phyloP scores from a whole-genome alignment of 805 yeast genomes.

The Wilhelminamyces savonicus region DNA sequence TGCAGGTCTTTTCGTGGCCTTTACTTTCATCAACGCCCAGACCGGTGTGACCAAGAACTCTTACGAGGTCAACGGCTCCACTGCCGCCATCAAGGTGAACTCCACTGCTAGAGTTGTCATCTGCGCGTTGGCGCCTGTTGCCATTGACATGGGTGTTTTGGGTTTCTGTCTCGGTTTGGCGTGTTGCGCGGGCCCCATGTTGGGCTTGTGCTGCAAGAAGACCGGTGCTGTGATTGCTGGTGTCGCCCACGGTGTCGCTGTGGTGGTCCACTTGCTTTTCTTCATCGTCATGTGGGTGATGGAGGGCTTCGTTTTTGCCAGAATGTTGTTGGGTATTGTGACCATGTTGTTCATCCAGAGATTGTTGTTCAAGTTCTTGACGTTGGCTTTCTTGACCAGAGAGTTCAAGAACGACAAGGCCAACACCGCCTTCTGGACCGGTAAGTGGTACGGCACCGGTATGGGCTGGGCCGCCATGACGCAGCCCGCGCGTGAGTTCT shows the following conservation, averaged over 20 bases:
- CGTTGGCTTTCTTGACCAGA: slow-evolving; percentile 75
- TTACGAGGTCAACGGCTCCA: slow-evolving; percentile 24
- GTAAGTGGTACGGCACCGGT: slow-evolving; percentile 96
- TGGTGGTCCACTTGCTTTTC: slow-evolving; percentile 76
- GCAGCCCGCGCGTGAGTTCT: slow-evolving; percentile 93
- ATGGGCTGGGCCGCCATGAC: slow-evolving; percentile 91
- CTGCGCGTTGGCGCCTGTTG: slow-evolving; percentile 89
- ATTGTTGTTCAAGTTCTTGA: slow-evolving; percentile 76
- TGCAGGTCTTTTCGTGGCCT: slow-evolving; percentile 67
- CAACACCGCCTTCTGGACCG: slow-evolving; percentile 99
- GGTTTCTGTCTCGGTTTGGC: slow-evolving; percentile 74
- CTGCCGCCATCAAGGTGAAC: slow-evolving; percentile 48
- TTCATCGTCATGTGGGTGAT: slow-evolving; percentile 96
- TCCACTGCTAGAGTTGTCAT: slow-evolving; percentile 66
- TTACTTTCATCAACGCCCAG: slow-evolving; percentile 78
- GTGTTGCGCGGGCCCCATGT: slow-evolving; percentile 96
- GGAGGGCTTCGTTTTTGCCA: slow-evolving; percentile 85
- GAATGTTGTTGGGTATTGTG: slow-evolving; percentile 80
- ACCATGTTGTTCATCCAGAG: slow-evolving; percentile 86
- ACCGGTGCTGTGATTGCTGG: slow-evolving; percentile 96
- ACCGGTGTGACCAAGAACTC: slow-evolving; percentile 58
- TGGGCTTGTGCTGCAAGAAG: slow-evolving; percentile 92
- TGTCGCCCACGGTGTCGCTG: slow-evolving; percentile 93
- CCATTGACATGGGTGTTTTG: slow-evolving; percentile 79
- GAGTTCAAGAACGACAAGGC: slow-evolving; percentile 95